A percentile compares a stretch with the other conserved stretches of the same genome.
These are phyloP conservation scores for Tylopilus subfusipes DNA, from an alignment of 768 basidiomycete species.

Conservation along the genomic window DNA sequence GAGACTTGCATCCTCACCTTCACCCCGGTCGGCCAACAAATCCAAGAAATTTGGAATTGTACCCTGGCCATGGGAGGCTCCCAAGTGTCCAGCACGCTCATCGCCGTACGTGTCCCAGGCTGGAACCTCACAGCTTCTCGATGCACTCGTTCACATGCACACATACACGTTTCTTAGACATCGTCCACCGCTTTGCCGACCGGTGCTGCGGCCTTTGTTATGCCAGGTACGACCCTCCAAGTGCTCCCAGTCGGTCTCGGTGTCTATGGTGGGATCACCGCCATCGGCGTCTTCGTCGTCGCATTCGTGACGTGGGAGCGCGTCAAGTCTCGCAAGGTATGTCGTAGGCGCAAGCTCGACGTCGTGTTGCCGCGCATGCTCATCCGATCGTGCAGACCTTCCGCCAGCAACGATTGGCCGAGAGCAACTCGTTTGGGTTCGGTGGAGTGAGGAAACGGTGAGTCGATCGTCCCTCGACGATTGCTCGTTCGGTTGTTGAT, in stretches of 20 bases:
- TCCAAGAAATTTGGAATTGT: slow-evolving; percentile 54
- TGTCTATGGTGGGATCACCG: slow-evolving; percentile 81
- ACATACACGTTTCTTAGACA: neutral
- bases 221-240: slow-evolving; percentile 70
- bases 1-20: slow-evolving; percentile 60
- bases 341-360: slow-evolving; percentile 9
- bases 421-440: slow-evolving; percentile 59
- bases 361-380: neutral
- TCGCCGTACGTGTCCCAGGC: slow-evolving; percentile 10
- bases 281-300: slow-evolving; percentile 77
- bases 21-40: slow-evolving; percentile 49
- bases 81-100: slow-evolving; percentile 10
- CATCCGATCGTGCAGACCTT: slow-evolving; percentile 50
- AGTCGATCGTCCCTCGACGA: neutral
- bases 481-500: neutral
- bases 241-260: slow-evolving; percentile 83
- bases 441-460: slow-evolving; percentile 43
- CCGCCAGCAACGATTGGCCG: slow-evolving; percentile 69
- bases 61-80: slow-evolving; percentile 34
- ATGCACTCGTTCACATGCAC: neutral
- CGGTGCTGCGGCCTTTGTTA: slow-evolving; percentile 42
- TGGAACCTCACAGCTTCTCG: no score
- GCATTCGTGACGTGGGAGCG: slow-evolving; percentile 85
- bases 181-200: slow-evolving; percentile 33
- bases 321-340: slow-evolving; percentile 79